A percentile compares a stretch with the other conserved stretches of the same genome.
Conservation (phyloP, 2,329 filamentous ascomycete genomes). For the Colletotrichum melonis region DNA sequence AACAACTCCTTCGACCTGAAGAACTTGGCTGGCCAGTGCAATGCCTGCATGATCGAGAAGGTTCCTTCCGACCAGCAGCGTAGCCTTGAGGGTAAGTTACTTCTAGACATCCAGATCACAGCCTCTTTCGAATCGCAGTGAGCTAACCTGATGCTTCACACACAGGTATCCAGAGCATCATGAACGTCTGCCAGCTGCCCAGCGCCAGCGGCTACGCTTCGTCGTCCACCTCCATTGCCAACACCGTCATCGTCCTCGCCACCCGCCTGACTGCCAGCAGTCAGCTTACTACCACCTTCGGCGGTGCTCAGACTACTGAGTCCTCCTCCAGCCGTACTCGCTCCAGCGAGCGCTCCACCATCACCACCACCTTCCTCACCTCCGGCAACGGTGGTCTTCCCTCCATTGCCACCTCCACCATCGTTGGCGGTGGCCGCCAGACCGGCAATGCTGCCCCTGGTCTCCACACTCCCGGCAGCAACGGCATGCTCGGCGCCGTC, state of each 20-base stretch:
- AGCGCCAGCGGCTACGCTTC: conserved; percentile 41
- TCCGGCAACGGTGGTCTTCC: conserved; percentile 27
- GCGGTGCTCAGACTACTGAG: conserved; percentile 12
- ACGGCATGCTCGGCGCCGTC: conserved; percentile 29
- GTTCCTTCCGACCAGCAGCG: conserved; percentile 34
- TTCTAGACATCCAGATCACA: background rate
- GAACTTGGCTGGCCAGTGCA: conserved; percentile 41
- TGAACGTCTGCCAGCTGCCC: conserved; percentile 49
- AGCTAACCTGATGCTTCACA: background rate
- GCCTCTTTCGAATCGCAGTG: background rate
- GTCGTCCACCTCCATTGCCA: conserved; percentile 38
- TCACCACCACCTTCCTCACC: conserved; percentile 36
- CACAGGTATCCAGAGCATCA: conserved; percentile 49
- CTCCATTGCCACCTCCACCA: conserved; percentile 34
- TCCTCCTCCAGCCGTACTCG: conserved; percentile 3
- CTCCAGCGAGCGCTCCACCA: conserved; percentile 12
- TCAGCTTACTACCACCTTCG: conserved; percentile 50
- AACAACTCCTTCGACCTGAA: conserved; percentile 35
- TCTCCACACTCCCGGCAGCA: conserved; percentile 15
- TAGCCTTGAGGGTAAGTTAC: conserved; percentile 31
- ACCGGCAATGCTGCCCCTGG: conserved; percentile 29
- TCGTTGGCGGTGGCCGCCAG: conserved; percentile 19
- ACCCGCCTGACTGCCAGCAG: conserved; percentile 44
- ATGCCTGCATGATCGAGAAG: conserved; percentile 51
- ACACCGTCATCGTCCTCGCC: conserved; percentile 46